Base-by-base conservation (phyloP, 1,284 basidiomycete species). In the Flammula alnicola region DNA sequence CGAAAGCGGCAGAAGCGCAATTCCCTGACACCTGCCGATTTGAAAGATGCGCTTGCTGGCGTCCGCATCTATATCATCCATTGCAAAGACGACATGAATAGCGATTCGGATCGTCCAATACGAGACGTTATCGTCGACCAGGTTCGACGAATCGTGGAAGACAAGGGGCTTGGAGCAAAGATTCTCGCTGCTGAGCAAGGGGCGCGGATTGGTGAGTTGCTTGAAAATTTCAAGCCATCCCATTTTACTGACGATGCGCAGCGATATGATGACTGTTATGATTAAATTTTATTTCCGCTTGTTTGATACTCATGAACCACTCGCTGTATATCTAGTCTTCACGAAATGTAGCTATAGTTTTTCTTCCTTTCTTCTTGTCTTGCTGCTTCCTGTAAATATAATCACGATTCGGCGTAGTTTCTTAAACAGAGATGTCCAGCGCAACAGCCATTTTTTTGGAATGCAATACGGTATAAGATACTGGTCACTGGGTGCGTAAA, bases 11-110 rank as follows among this genome's bases (percentile, higher is more conserved):
- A 71, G 52, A 76, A 74, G 52, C 63, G 61, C 49, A 73, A 71
- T 47, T 63, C 71, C 2, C 51, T 69, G 9, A 47, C 69, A 6
- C 52, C 64, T 1, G 72, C 75, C 5, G 72, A 78, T 29, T 58
- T 86, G 23, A 68, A 66, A 7, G 80, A 78, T 31, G 75, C 77
- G 7, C 69, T 92, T 27, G 56, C 68, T 2, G 86, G 86, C 3
- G 58, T 91, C 17, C 73, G 75, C 39, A 77, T 94, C 19, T 88
- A 81, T 62, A 72, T 93, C 50, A 91, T 81, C 26, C 91, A 94
- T 63, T 91, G 88, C 72, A 94, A 94, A 62, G 88, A 91, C 55
- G 78, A 81, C 43, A 64, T 83, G 44, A 67, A 72, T 30, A 61
- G 60, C 12, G 61, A 60, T 38, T 69, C 67, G 20, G 73, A 74